Evolutionary conservation across 2,329 filamentous ascomycete species (phyloP), one percentile per base, ranked within the genome.

Genomic region (Talaromyces sp.): DNA sequence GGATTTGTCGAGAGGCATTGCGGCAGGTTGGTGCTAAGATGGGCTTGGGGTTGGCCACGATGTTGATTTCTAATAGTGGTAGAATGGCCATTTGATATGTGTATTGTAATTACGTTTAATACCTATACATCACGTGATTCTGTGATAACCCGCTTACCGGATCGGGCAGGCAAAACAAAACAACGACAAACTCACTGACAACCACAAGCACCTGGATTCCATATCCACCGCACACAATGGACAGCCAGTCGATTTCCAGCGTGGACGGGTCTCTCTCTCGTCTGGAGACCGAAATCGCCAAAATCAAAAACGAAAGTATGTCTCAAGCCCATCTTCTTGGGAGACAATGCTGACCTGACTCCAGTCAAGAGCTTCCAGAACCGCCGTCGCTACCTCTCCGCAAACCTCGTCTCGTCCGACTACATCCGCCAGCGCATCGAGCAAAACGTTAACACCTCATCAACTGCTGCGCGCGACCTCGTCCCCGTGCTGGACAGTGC

Each of bases 291-390:
- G 76, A 80, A 41, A 79, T 80, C 50, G 64, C 67, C 27, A 67
- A 71, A 31, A 73, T 79, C 26, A 73, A 75, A 61, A 69, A 70
- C 29, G 71, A 79, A 67, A 78, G 77, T 78, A 65, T 55, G 71
- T 67, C n/a, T n/a, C n/a, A n/a, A n/a, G 17, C 8, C 35, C 32
- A 19, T 8, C 3, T 24, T 29, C 52, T 58, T 26, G 24, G 46
- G 41, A 9, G 19, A 58, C 41, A 38, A 21, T 13, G 24, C 43
- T 21, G n/a, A 8, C 43, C 35, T 64, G 66, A 66, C 68, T 55
- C 27, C 55, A 79, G 77, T 80, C 61, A 70, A 69, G 46, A 70
- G 65, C 11, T 73, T 79, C 49, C 71, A 74, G 58, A 69, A 70
- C 51, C 75, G 70, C 56, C 72, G 73, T 62, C 72, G 72, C 52